A percentile compares a stretch with the other conserved stretches of the same genome.
These are phyloP conservation scores for Akanthomyces muscarius DNA, from an alignment of 2,329 filamentous ascomycete genomes.

Conservation along the genomic window DNA sequence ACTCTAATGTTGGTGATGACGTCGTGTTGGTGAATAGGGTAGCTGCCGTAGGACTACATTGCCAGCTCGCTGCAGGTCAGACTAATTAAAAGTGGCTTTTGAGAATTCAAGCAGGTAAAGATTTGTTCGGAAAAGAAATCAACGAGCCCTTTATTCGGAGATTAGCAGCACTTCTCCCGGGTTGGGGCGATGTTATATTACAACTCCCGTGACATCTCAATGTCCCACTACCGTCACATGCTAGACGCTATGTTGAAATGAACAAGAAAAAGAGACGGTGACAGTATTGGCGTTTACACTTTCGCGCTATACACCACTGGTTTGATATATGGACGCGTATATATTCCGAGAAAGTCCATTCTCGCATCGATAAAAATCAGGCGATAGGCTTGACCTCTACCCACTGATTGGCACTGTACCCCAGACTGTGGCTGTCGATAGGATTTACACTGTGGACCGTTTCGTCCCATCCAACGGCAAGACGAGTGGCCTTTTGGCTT, in stretches of 20 bases:
- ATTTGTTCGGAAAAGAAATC: no score
- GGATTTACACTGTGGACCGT: constrained; percentile 2
- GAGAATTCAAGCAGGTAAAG: no score
- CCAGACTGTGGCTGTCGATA: constrained; percentile 14
- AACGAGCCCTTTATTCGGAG: no score
- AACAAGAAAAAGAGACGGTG: not conserved
- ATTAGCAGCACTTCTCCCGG: not conserved
- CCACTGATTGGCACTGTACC: constrained; percentile 2
- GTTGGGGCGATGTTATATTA: not conserved
- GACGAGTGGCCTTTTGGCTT: not conserved
- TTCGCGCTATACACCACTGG: no score
- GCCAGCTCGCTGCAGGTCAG: no score
- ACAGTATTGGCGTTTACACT: not conserved
- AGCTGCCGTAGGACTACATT: not conserved
- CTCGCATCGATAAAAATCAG: not conserved
- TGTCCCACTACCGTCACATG: not conserved
- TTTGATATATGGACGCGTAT: no score
- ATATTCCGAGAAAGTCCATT: not conserved
- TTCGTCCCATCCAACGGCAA: not conserved
- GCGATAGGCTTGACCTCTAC: not conserved
- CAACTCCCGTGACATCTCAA: not conserved
- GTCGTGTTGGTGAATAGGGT: not conserved
- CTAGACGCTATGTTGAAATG: not conserved
- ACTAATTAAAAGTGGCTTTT: no score
- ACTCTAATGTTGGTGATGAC: not conserved